Percentiles rank a stretch among this genome's conserved stretches.
Conservation (phyloP, 1,284 basidiomycete species). For the Neolentinus lepideus region DNA sequence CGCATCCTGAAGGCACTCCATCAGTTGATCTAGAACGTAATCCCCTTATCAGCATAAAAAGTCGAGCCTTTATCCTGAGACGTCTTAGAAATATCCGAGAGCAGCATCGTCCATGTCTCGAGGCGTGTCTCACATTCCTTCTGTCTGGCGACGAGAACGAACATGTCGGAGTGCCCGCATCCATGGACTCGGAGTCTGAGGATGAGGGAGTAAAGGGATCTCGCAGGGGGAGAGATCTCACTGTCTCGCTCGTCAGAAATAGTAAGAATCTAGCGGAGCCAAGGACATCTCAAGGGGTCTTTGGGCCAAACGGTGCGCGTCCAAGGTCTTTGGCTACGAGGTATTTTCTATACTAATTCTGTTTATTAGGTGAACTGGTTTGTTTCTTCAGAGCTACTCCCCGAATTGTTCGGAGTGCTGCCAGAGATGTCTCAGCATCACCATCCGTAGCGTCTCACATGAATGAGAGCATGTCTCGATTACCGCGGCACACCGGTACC, state of each 20-base stretch:
- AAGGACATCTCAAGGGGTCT: constrained; percentile 74
- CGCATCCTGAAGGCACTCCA: constrained; percentile 59
- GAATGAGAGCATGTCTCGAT: constrained; percentile 26
- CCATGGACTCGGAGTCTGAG: constrained; percentile 45
- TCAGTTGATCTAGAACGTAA: constrained; percentile 79
- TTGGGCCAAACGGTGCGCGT: constrained; percentile 75
- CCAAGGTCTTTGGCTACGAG: background rate
- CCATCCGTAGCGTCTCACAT: constrained; percentile 29
- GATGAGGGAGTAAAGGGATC: constrained; percentile 20
- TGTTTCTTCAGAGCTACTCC: constrained; percentile 79
- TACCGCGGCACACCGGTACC: constrained; percentile 57
- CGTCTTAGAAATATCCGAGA: constrained; percentile 69
- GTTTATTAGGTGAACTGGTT: constrained; percentile 63
- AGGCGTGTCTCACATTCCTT: constrained; percentile 75
- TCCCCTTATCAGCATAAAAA: constrained; percentile 71
- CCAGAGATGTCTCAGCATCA: constrained; percentile 42
- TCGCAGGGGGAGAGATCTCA: constrained; percentile 38
- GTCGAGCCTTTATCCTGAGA: constrained; percentile 70
- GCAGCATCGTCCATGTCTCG: constrained; percentile 69
- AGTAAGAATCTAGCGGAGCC: constrained; percentile 77
- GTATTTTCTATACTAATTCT: background rate
- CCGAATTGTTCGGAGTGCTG: constrained; percentile 54
- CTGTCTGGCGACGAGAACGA: constrained; percentile 60
- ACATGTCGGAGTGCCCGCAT: constrained; percentile 27
- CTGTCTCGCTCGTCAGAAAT: constrained; percentile 45